Evolutionary conservation across 495 filamentous ascomycete species (phyloP).

Genomic region (Aspergillus avenaceus): DNA sequence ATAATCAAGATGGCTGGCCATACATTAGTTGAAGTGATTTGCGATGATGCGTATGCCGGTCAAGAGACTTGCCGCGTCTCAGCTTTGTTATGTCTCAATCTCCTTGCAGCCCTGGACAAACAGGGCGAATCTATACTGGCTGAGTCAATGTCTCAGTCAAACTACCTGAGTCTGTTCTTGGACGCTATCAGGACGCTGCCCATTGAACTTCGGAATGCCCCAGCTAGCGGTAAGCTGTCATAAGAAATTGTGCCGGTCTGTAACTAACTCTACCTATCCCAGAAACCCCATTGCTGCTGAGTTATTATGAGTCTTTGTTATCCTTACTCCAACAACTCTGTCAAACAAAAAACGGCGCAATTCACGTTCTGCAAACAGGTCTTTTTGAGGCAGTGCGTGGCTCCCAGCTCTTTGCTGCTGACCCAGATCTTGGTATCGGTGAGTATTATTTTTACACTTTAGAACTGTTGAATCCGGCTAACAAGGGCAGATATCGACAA

Average conservation of each 20-base stretch:
- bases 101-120: constrained; percentile 63
- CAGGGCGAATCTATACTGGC: constrained; percentile 67
- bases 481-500: constrained; percentile 56
- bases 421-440: constrained; percentile 89
- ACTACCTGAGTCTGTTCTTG: constrained; percentile 85
- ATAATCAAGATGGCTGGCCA: constrained; percentile 74
- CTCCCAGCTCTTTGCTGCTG: constrained; percentile 78
- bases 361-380: constrained; percentile 76
- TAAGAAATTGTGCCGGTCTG: background rate
- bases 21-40: constrained; percentile 76
- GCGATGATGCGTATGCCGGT: constrained; percentile 88
- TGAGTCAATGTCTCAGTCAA: constrained; percentile 74
- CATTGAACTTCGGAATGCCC: constrained; percentile 53
- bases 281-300: constrained; percentile 52
- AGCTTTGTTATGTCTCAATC: constrained; percentile 70
- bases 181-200: constrained; percentile 74
- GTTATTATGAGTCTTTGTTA: constrained; percentile 72
- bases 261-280: constrained; percentile 14
- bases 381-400: constrained; percentile 80
- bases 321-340: constrained; percentile 80
- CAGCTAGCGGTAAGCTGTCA: constrained; percentile 43
- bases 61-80: constrained; percentile 76
- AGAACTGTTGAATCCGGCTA: constrained; percentile 6
- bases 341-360: constrained; percentile 74
- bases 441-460: constrained; percentile 21